Evolutionary conservation across 352 stramenopile species (phyloP).

Genomic region (Globisporangium barbulae): DNA sequence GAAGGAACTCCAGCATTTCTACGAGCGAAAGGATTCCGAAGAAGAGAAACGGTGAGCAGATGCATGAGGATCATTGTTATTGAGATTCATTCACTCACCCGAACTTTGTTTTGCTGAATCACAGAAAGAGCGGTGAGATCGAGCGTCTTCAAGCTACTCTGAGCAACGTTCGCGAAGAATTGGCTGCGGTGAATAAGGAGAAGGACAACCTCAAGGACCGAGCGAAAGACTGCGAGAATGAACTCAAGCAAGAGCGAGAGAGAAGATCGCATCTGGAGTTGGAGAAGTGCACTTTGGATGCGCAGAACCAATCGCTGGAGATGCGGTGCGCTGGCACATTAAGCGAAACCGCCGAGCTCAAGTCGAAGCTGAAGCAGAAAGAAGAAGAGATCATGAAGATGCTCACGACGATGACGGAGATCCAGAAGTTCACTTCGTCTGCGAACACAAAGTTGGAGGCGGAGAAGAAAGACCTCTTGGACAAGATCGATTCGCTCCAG

Average conservation of each 20-base stretch:
- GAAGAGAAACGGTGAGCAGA: conserved; percentile 39
- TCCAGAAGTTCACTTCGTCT: conserved; percentile 68
- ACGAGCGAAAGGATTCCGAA: conserved; percentile 49
- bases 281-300: conserved; percentile 61
- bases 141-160: conserved; percentile 51
- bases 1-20: conserved; percentile 61
- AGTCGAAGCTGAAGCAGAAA: conserved; percentile 61
- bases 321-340: conserved; percentile 27
- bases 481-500: conserved; percentile 63
- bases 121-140: conserved; percentile 47
- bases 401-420: conserved; percentile 67
- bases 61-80: background rate
- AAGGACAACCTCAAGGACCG: conserved; percentile 46
- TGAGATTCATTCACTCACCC: background rate
- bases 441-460: conserved; percentile 59
- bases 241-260: conserved; percentile 52
- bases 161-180: conserved; percentile 44
- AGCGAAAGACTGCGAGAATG: conserved; percentile 34
- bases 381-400: conserved; percentile 66
- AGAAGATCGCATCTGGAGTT: conserved; percentile 48
- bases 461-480: conserved; percentile 63
- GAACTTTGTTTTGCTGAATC: conserved; percentile 2
- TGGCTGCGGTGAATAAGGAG: conserved; percentile 45
- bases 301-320: conserved; percentile 55
- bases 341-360: conserved; percentile 45